Evolutionary conservation across 2,329 filamentous ascomycete genomes (phyloP).

Genomic region (Hypoxylon sp.): DNA sequence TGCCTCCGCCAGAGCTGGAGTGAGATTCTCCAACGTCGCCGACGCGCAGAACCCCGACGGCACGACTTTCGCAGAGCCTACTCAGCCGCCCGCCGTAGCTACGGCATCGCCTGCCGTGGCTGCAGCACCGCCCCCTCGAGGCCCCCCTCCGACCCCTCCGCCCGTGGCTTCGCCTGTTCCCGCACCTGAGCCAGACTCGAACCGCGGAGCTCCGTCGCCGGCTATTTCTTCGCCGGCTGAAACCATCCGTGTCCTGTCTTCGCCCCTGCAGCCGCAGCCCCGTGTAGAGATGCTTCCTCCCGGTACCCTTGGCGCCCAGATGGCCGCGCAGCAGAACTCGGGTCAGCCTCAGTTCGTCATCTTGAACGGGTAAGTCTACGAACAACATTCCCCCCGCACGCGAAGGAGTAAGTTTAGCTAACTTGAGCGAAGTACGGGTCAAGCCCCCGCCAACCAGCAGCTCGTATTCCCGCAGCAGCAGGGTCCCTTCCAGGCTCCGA

Average conservation of each 20-base stretch:
- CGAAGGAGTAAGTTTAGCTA: too few species aligned
- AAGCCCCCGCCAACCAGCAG: too few species aligned
- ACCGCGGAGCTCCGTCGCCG: too few species aligned
- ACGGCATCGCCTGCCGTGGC: neutral
- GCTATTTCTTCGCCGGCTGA: too few species aligned
- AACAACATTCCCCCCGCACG: neutral
- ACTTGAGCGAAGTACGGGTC: too few species aligned
- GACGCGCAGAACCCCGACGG: constrained; percentile 14
- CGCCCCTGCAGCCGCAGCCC: too few species aligned
- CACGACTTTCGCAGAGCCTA: constrained; percentile 4
- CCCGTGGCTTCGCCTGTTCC: constrained; percentile 8
- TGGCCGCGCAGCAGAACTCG: too few species aligned
- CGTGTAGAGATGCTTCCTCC: too few species aligned
- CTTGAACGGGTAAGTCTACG: constrained; percentile 15
- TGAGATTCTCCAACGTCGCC: constrained; percentile 11
- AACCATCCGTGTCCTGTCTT: too few species aligned
- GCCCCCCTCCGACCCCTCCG: constrained; percentile 18
- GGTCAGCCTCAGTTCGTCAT: constrained; percentile 5
- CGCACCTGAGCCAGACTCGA: constrained; percentile 5
- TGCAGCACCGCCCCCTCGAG: constrained; percentile 11
- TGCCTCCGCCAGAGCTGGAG: neutral
- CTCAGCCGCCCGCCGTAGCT: neutral
- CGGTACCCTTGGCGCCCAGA: too few species aligned
- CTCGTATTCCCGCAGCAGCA: too few species aligned
- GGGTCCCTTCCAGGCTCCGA: too few species aligned